Evolutionary conservation across 495 filamentous ascomycete species (phyloP).

Genomic region (Lichina pygmaea): DNA sequence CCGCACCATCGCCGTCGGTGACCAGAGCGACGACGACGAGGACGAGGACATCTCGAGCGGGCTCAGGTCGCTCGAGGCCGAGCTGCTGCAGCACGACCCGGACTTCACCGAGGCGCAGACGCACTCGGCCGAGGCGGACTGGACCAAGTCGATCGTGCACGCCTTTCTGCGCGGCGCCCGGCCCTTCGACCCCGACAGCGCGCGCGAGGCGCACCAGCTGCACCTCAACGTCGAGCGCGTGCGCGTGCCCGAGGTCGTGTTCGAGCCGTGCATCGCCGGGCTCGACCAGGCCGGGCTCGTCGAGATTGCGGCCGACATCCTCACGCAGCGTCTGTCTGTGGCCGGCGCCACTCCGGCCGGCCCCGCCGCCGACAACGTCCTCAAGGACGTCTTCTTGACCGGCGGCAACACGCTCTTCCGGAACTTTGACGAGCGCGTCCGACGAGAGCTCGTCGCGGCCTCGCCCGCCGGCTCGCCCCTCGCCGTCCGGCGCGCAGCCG

Average conservation of each 20-base stretch:
- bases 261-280: slow-evolving; percentile 85
- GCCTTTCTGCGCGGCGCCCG: slow-evolving; percentile 70
- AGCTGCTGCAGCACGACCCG: slow-evolving; percentile 65
- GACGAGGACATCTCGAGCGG: slow-evolving; percentile 59
- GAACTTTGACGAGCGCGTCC: slow-evolving; percentile 64
- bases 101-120: slow-evolving; percentile 76
- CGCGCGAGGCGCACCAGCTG: slow-evolving; percentile 60
- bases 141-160: slow-evolving; percentile 74
- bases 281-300: slow-evolving; percentile 83
- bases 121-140: slow-evolving; percentile 73
- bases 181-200: slow-evolving; percentile 55
- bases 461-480: slow-evolving; percentile 42
- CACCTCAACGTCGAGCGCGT: slow-evolving; percentile 95
- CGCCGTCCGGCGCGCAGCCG: slow-evolving; percentile 35
- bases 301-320: slow-evolving; percentile 66
- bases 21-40: slow-evolving; percentile 47
- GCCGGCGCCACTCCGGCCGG: slow-evolving; percentile 11
- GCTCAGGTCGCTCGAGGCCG: slow-evolving; percentile 50
- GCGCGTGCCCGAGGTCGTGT: slow-evolving; percentile 82
- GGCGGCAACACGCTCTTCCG: slow-evolving; percentile 76
- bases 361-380: slow-evolving; percentile 25
- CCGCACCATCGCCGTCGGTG: slow-evolving; percentile 61
- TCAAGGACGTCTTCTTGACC: slow-evolving; percentile 76
- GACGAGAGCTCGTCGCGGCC: slow-evolving; percentile 38
- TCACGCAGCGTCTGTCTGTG: slow-evolving; percentile 64